Percentiles rank a stretch among this genome's conserved stretches.
Evolutionary conservation across 805 yeast genomes (phyloP).

Genomic region (Henningerozyma blattae): DNA sequence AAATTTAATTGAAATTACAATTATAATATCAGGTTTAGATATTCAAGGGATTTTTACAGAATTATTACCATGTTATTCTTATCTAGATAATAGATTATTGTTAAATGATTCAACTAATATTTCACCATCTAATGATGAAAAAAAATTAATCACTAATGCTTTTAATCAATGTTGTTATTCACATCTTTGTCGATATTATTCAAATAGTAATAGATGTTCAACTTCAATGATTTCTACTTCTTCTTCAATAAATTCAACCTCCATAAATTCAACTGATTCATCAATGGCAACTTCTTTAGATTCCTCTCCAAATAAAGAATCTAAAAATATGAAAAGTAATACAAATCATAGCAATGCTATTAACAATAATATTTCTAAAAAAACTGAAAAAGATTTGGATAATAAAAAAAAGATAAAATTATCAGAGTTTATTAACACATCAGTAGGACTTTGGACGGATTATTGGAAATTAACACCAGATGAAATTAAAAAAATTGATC

Average conservation of each 20-base stretch:
- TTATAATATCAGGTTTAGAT: slow-evolving; percentile 25
- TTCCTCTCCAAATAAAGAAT: no score
- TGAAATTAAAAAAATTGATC: slow-evolving; percentile 39
- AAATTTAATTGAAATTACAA: slow-evolving; percentile 21
- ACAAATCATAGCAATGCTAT: no score
- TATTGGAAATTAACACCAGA: slow-evolving; percentile 52
- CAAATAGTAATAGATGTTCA: slow-evolving; percentile 1
- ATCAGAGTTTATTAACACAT: slow-evolving; percentile 26
- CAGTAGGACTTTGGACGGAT: slow-evolving; percentile 46
- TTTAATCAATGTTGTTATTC: no score
- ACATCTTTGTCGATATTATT: slow-evolving; percentile 20
- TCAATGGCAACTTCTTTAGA: no score
- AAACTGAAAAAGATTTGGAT: slow-evolving; percentile 1
- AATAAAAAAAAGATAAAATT: slow-evolving; percentile 16
- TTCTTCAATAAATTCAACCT: slow-evolving; percentile 3
- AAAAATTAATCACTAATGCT: no score
- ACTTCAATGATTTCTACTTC: no score
- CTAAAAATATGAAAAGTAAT: no score
- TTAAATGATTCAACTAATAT: slow-evolving; percentile 31
- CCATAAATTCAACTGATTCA: no score
- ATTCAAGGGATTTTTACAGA: slow-evolving; percentile 26
- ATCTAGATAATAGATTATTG: slow-evolving; percentile 26
- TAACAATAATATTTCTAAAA: slow-evolving; percentile 3
- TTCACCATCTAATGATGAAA: no score
- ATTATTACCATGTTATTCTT: slow-evolving; percentile 25